phyloP scores from a whole-genome alignment of 2,329 filamentous ascomycete species.

The Penicillium griseofulvum region DNA sequence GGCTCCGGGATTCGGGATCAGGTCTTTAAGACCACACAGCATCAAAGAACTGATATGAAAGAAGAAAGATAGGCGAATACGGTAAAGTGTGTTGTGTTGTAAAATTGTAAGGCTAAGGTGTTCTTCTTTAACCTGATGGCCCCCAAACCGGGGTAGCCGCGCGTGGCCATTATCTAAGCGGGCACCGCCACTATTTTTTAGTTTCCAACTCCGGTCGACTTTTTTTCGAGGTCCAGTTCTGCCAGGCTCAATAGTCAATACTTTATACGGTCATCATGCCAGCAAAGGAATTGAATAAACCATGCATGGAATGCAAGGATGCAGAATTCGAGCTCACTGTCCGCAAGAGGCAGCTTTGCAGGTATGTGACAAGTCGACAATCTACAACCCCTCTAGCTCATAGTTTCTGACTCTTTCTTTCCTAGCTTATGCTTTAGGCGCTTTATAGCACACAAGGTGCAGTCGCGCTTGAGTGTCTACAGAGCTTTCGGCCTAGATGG shows the following conservation, averaged over 20 bases:
- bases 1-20: slow-evolving; percentile 23
- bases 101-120: slow-evolving; percentile 7
- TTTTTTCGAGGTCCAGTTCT: slow-evolving; percentile 9
- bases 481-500: slow-evolving; percentile 12
- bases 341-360: slow-evolving; percentile 60
- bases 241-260: background rate
- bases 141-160: slow-evolving; percentile 21
- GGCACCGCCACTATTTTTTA: slow-evolving; percentile 17
- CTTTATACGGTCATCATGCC: slow-evolving; percentile 27
- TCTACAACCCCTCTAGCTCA: slow-evolving; percentile 9
- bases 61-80: slow-evolving; percentile 1
- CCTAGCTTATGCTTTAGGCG: slow-evolving; percentile 70
- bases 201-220: slow-evolving; percentile 17
- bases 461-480: slow-evolving; percentile 72
- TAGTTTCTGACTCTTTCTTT: slow-evolving; percentile 13
- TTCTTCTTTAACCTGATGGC: slow-evolving; percentile 10
- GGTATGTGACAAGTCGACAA: slow-evolving; percentile 39
- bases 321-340: slow-evolving; percentile 53
- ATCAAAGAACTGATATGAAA: slow-evolving; percentile 18
- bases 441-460: slow-evolving; percentile 74
- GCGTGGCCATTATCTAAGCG: slow-evolving; percentile 31
- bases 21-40: slow-evolving; percentile 13
- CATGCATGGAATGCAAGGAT: slow-evolving; percentile 58
- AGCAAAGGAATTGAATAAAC: slow-evolving; percentile 29
- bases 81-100: background rate